phyloP scores from a whole-genome alignment of 805 yeast species.

The Wickerhamomyces tratensis region DNA sequence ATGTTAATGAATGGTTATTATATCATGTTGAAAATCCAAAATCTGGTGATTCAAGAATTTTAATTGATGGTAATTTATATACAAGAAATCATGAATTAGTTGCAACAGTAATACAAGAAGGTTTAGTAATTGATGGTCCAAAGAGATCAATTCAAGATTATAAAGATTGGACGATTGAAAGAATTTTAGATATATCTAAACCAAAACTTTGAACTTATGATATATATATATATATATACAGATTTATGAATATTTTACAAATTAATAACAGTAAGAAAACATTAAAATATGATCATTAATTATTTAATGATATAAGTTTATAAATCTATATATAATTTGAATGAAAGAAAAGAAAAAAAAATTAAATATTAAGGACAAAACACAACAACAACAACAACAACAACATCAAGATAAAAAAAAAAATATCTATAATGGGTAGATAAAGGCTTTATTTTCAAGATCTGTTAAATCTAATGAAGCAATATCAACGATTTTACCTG shows the following conservation, averaged over 20 bases:
- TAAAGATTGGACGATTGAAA: neutral
- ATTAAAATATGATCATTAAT: too few species aligned
- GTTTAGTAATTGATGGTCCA: slow-evolving; percentile 22
- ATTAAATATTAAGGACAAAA: too few species aligned
- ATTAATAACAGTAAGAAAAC: too few species aligned
- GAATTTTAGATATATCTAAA: neutral
- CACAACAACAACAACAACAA: too few species aligned
- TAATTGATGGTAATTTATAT: slow-evolving; percentile 48
- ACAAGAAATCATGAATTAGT: slow-evolving; percentile 35
- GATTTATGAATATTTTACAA: too few species aligned
- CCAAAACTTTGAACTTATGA: too few species aligned
- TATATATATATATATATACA: too few species aligned
- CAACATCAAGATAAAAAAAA: too few species aligned
- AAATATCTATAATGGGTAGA: slow-evolving; percentile 31
- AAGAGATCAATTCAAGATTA: neutral
- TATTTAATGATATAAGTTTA: too few species aligned
- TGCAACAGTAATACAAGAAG: slow-evolving; percentile 58
- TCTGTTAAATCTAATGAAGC: slow-evolving; percentile 43
- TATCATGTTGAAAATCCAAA: slow-evolving; percentile 35
- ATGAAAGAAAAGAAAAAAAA: too few species aligned
- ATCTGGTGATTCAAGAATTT: slow-evolving; percentile 37
- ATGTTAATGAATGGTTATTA: slow-evolving; percentile 38
- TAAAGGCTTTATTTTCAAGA: slow-evolving; percentile 36
- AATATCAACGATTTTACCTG: slow-evolving; percentile 22
- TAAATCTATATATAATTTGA: too few species aligned